phyloP scores from a whole-genome alignment of 139 green algal species.

The Closterium sp. region DNA sequence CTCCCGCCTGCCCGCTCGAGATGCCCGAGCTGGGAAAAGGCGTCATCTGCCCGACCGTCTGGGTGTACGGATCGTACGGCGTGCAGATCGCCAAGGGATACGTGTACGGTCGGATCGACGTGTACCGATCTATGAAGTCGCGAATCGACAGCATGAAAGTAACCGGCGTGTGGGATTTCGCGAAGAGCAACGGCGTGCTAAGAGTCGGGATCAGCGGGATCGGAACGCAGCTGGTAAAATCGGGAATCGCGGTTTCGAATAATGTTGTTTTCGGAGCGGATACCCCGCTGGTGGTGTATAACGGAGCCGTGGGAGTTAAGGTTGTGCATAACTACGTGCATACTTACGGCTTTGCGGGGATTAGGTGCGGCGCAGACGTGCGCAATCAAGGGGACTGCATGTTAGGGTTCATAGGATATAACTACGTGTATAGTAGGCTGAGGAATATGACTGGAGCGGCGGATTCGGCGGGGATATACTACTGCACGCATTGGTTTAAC shows the following conservation, averaged over 20 bases:
- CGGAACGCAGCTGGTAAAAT: not conserved
- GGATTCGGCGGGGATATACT: not conserved
- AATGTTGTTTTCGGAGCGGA: not conserved
- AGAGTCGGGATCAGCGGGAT: not conserved
- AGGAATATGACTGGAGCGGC: not conserved
- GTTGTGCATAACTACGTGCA: not conserved
- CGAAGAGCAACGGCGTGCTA: not conserved
- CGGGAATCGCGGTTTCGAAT: not conserved
- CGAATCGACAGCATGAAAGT: not conserved
- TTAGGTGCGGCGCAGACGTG: not conserved
- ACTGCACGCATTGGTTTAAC: not conserved
- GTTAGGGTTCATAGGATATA: not conserved
- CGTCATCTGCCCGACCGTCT: not conserved
- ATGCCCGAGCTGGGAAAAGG: not conserved
- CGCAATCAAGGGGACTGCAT: not conserved
- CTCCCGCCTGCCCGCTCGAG: not conserved
- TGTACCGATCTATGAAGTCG: not conserved
- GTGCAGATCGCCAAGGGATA: not conserved
- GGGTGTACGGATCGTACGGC: not conserved
- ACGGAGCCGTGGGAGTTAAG: not conserved
- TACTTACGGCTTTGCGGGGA: not conserved
- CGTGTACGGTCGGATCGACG: not conserved
- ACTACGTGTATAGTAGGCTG: not conserved
- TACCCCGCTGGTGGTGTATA: not conserved
- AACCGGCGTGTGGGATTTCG: not conserved